A percentile compares a stretch with the other conserved stretches of the same genome.
Conservation (phyloP, 345 rosid species). For the Gossypium sturtianum region DNA sequence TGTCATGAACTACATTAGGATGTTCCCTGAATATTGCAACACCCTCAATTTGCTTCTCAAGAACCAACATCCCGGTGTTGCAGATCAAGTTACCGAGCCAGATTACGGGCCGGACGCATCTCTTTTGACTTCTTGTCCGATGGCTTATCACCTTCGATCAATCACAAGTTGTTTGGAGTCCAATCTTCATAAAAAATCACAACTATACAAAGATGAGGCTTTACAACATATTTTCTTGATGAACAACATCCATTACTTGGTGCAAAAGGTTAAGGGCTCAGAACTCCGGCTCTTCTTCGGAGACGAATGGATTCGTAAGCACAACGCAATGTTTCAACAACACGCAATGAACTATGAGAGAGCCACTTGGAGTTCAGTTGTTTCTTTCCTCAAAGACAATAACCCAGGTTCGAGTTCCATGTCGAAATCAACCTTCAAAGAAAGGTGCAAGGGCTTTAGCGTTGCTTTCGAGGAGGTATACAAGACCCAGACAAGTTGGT, state of each 20-base stretch:
- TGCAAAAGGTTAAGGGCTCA: slow-evolving; percentile 61
- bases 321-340: slow-evolving; percentile 49
- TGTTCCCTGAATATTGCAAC: slow-evolving; percentile 42
- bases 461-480: slow-evolving; percentile 61
- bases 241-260: slow-evolving; percentile 74
- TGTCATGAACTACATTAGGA: slow-evolving; percentile 74
- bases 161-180: slow-evolving; percentile 42
- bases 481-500: slow-evolving; percentile 58
- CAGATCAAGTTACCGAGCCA: slow-evolving; percentile 22
- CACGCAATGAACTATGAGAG: slow-evolving; percentile 56
- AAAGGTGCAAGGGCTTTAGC: slow-evolving; percentile 54
- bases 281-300: slow-evolving; percentile 62
- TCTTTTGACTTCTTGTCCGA: slow-evolving; percentile 39
- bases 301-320: slow-evolving; percentile 80
- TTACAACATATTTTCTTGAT: slow-evolving; percentile 50
- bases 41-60: slow-evolving; percentile 50
- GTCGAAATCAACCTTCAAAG: slow-evolving; percentile 28
- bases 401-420: slow-evolving; percentile 7
- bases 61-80: slow-evolving; percentile 29
- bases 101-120: slow-evolving; percentile 29
- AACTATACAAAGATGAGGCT: slow-evolving; percentile 44
- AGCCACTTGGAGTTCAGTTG: slow-evolving; percentile 59
- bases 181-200: slow-evolving; percentile 47
- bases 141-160: slow-evolving; percentile 47
- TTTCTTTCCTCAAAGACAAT: slow-evolving; percentile 41